phyloP scores from a whole-genome alignment of 371 early-diverging fungal genomes.

The Mortierella sp. region DNA sequence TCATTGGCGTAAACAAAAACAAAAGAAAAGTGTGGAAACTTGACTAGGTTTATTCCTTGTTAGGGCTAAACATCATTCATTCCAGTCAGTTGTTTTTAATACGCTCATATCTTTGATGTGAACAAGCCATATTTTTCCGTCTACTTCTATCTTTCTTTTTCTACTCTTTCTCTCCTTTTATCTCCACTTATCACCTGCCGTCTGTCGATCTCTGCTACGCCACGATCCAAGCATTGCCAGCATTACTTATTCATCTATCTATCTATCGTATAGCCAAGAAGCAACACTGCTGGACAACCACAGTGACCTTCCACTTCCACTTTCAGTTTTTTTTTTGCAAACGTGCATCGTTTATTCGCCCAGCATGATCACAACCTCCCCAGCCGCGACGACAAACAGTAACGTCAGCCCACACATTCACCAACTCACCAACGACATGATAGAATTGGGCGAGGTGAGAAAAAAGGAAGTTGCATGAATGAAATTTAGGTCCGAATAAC shows the following conservation, averaged over 20 bases:
- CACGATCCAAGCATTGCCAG: background rate
- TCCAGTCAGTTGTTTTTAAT: background rate
- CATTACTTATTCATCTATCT: no score
- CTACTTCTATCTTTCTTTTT: constrained; percentile 5
- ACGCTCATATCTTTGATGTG: constrained; percentile 1
- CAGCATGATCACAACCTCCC: constrained; percentile 43
- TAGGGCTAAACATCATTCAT: no score
- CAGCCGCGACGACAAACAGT: constrained; percentile 22
- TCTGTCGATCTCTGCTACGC: constrained; percentile 12
- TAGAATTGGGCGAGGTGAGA: constrained; percentile 30
- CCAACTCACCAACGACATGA: constrained; percentile 50
- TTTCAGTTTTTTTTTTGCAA: background rate
- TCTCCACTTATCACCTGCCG: constrained; percentile 6
- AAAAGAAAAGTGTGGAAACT: background rate
- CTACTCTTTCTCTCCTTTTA: background rate
- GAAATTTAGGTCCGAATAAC: no score
- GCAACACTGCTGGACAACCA: background rate
- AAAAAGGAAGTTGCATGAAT: background rate
- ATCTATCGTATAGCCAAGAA: constrained; percentile 1
- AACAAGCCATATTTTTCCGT: constrained; percentile 1
- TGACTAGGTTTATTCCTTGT: no score
- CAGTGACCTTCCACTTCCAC: background rate
- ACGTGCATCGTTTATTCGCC: background rate
- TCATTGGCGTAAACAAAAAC: background rate
- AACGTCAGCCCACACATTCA: constrained; percentile 17